Evolutionary conservation across 768 basidiomycete species (phyloP).

Genomic region (Lactifluus echinatus): DNA sequence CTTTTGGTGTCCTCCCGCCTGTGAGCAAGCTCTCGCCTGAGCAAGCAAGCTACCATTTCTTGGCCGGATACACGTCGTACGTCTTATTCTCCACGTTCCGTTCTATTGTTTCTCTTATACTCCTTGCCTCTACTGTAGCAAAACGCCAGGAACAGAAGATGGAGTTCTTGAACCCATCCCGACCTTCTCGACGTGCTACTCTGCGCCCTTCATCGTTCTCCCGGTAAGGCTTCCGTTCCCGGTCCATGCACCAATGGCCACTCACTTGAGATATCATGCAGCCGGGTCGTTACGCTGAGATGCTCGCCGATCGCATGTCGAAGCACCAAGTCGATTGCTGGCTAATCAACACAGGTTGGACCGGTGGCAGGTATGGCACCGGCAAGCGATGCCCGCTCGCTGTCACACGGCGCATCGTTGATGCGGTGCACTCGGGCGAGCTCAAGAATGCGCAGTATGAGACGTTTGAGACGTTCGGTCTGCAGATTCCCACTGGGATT

Average conservation of each 20-base stretch:
- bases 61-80: conserved; percentile 92
- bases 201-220: conserved; percentile 97
- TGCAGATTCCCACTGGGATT: conserved; percentile 74
- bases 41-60: conserved; percentile 96
- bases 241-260: neutral
- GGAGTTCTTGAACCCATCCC: conserved; percentile 97
- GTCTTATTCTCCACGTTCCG: conserved; percentile 23
- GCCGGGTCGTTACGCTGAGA: conserved; percentile 92
- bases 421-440: conserved; percentile 91
- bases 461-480: conserved; percentile 73
- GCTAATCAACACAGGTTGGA: conserved; percentile 99
- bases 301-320: conserved; percentile 93
- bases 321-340: conserved; percentile 88
- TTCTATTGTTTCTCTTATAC: neutral
- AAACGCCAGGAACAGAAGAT: conserved; percentile 98
- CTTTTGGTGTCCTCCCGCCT: conserved; percentile 95
- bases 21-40: conserved; percentile 87
- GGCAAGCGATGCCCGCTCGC: conserved; percentile 96
- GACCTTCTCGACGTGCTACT: conserved; percentile 99
- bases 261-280: conserved; percentile 23
- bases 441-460: conserved; percentile 84
- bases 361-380: conserved; percentile 84
- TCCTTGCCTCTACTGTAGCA: conserved; percentile 35
- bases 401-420: conserved; percentile 92
- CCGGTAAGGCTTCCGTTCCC: conserved; percentile 44